Evolutionary conservation across 2,329 filamentous ascomycete genomes (phyloP).

Genomic region (Aphanocladium album): DNA sequence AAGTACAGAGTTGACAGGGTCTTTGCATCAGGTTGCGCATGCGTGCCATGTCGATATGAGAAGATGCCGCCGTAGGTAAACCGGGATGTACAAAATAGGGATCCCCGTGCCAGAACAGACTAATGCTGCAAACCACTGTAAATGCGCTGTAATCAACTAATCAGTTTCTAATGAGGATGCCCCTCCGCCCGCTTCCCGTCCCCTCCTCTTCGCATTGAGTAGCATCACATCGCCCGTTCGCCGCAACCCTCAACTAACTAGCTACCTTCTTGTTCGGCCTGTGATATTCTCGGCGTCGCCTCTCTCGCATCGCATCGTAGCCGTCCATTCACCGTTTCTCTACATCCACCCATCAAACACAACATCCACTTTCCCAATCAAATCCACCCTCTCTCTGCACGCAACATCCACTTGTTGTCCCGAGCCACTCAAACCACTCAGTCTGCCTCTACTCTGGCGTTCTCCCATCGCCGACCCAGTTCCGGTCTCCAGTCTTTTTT

Average conservation of each 20-base stretch:
- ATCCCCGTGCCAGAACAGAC: conserved; percentile 1
- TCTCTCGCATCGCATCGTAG: background rate
- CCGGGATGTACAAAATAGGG: background rate
- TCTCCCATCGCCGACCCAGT: conserved; percentile 8
- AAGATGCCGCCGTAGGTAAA: too few species aligned
- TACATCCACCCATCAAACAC: background rate
- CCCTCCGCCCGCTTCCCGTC: too few species aligned
- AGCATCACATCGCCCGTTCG: too few species aligned
- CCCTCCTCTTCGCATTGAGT: too few species aligned
- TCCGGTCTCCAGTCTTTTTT: conserved; percentile 10
- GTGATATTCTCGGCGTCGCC: too few species aligned
- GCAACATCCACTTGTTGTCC: background rate
- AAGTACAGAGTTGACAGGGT: too few species aligned
- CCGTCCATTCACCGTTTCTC: background rate
- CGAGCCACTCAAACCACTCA: background rate
- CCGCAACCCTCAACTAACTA: too few species aligned
- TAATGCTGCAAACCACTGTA: background rate
- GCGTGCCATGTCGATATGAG: too few species aligned
- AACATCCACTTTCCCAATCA: background rate
- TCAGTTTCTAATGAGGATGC: too few species aligned
- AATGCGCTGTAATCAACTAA: too few species aligned
- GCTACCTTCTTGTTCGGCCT: too few species aligned
- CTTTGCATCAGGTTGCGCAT: too few species aligned
- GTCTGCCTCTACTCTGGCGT: background rate
- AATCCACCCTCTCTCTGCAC: background rate